phyloP scores from a whole-genome alignment of 306 rosid species.

The Begonia fuchsioides region DNA sequence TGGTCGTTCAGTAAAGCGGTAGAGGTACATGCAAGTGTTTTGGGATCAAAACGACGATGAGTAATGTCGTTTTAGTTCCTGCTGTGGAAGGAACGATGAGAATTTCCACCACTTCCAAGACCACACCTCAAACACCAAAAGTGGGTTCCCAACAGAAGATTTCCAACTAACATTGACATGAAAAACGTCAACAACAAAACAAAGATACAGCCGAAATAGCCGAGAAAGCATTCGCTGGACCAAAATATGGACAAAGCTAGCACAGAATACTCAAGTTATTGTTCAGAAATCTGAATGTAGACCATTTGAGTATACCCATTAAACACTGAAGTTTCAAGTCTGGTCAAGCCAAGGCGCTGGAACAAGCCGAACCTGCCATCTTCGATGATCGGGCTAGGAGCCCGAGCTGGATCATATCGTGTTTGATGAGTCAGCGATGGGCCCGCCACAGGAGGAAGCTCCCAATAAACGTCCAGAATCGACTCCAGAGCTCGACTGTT shows the following conservation, averaged over 20 bases:
- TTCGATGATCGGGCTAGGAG: slow-evolving; percentile 65
- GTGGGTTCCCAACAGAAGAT: too few relatives aligned
- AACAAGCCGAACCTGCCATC: slow-evolving; percentile 84
- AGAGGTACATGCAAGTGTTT: too few relatives aligned
- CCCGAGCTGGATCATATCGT: slow-evolving; percentile 93
- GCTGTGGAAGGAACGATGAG: too few relatives aligned
- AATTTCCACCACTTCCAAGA: too few relatives aligned
- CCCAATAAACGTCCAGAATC: slow-evolving; percentile 93
- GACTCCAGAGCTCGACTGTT: slow-evolving; percentile 78
- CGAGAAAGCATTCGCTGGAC: slow-evolving; percentile 10
- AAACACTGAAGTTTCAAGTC: slow-evolving; percentile 69
- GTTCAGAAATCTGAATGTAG: slow-evolving; percentile 75
- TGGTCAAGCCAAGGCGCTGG: slow-evolving; percentile 59
- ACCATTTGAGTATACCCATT: slow-evolving; percentile 98
- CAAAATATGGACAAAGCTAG: slow-evolving; percentile 17
- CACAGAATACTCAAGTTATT: slow-evolving; percentile 14
- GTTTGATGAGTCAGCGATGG: slow-evolving; percentile 98
- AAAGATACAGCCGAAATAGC: neutral
- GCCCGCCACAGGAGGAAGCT: slow-evolving; percentile 93
- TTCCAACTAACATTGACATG: too few relatives aligned
- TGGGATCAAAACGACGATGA: too few relatives aligned
- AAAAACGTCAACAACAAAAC: too few relatives aligned
- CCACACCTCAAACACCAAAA: too few relatives aligned
- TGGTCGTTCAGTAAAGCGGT: too few relatives aligned
- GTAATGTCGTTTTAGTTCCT: too few relatives aligned